Conservation (phyloP, 257 asterid genomes). For the Nicotiana tomentosiformis region DNA sequence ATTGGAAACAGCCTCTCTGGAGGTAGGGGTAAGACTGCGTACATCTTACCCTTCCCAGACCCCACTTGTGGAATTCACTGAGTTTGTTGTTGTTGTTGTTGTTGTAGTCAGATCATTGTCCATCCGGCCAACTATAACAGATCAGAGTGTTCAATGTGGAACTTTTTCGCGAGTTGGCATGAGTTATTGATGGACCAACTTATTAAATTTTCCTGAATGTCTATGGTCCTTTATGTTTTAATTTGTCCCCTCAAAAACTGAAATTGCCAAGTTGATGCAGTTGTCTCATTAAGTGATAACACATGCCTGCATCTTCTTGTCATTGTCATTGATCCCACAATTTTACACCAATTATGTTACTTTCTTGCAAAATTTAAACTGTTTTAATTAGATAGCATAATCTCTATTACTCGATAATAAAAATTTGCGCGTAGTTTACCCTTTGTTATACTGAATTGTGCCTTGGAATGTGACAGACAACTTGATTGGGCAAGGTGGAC, state of each 20-base stretch:
- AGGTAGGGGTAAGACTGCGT: no score
- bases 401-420: not conserved
- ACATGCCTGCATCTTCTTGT: not conserved
- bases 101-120: not conserved
- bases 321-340: conserved; percentile 2
- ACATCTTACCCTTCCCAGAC: no score
- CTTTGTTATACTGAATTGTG: not conserved
- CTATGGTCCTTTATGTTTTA: not conserved
- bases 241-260: not conserved
- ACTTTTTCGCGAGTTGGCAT: not conserved
- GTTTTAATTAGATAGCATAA: not conserved
- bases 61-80: no score
- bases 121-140: not conserved
- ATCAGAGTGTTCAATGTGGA: not conserved
- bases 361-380: not conserved
- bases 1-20: no score
- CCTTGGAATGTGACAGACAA: conserved; percentile 35
- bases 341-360: not conserved
- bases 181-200: not conserved
- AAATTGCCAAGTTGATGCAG: not conserved
- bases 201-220: not conserved
- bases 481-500: conserved; percentile 86
- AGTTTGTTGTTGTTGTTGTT: no score
- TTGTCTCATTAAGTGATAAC: not conserved
- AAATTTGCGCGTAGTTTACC: not conserved